Base-by-base conservation (phyloP, 345 rosid genomes). In the Salix dunnii region DNA sequence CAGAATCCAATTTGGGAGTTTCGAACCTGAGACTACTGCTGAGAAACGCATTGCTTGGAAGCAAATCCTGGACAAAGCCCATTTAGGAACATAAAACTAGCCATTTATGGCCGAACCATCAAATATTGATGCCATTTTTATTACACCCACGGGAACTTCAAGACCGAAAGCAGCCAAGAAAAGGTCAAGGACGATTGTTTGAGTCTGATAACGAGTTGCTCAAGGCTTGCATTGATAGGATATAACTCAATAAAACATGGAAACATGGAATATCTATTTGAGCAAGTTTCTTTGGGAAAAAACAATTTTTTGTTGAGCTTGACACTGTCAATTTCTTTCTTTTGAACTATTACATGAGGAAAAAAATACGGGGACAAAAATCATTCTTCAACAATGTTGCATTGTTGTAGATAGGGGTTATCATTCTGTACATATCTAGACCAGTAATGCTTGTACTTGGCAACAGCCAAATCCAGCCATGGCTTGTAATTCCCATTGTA, bases 401-500 rank as follows among this genome's bases (percentile, higher is more conserved):
- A 96, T 58, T 42, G 85, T 77, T 81, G 86, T 66, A 96, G 90
- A 76, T 93, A 93, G 9, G 88, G 90, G 82, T 91, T 93, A 81
- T 90, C 90, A 71, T 58, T 87, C 89, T 81, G 75, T 4, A 96
- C 92, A 73, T 92, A 88, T 84, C 80, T 94, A 60, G 97, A 90
- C 98, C 99, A 96, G 83, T 90, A 96, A 6, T 90, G 28, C 81
- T 81, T 90, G 90, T 96, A 96, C 88, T 94, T 96, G 80, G 91
- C 75, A 21, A 92, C 77, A 7, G 99, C 98, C 88, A 96, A 82
- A 67, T 92, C 91, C 86, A 96, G 86, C 99, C 98, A 96, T 25
- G 98, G 99, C 89, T 94, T 96, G 88, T 90, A 87, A 87, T 94
- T 96, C 68, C 99, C 98, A 46, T 96, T 94, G 92, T 94, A 96